Percentiles rank a stretch among this genome's conserved stretches.
These are phyloP conservation scores for Saccharomycopsis selenospora DNA, from an alignment of 805 yeast genomes.

Conservation along the genomic window DNA sequence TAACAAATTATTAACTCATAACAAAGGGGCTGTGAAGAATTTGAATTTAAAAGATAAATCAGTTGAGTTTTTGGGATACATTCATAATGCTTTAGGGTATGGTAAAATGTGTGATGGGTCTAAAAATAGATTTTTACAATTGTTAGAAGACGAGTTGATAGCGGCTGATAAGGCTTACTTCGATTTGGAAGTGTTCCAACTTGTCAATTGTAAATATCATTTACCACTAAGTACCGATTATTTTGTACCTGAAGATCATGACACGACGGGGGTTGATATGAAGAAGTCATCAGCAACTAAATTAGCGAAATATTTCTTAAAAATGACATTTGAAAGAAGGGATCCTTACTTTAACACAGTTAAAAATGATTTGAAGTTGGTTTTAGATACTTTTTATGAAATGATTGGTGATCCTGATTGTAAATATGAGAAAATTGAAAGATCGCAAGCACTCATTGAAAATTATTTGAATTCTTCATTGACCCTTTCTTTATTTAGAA, in stretches of 20 bases:
- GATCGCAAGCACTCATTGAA: slow-evolving; percentile 40
- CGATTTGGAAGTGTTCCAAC: slow-evolving; percentile 64
- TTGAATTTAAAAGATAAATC: slow-evolving; percentile 12
- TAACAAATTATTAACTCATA: background rate
- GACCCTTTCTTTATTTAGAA: slow-evolving; percentile 38
- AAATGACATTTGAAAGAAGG: slow-evolving; percentile 45
- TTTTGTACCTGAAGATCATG: slow-evolving; percentile 63
- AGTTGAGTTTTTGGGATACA: slow-evolving; percentile 43
- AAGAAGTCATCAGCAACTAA: slow-evolving; percentile 33
- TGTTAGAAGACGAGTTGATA: slow-evolving; percentile 50
- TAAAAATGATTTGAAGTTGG: slow-evolving; percentile 62
- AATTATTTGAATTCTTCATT: slow-evolving; percentile 42
- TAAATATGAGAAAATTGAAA: slow-evolving; percentile 34
- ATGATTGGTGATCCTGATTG: slow-evolving; percentile 63
- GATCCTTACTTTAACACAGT: slow-evolving; percentile 55
- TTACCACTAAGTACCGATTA: slow-evolving; percentile 51
- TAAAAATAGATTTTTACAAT: slow-evolving; percentile 51
- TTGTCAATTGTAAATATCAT: slow-evolving; percentile 73
- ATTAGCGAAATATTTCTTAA: slow-evolving; percentile 43
- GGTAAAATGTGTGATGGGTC: slow-evolving; percentile 63
- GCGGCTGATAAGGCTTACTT: slow-evolving; percentile 31
- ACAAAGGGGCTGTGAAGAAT: background rate
- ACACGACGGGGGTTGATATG: slow-evolving; percentile 36
- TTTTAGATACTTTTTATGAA: slow-evolving; percentile 64
- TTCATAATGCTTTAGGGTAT: slow-evolving; percentile 71